A percentile compares a stretch with the other conserved stretches of the same genome.
Conservation (phyloP, 2,329 filamentous ascomycete species). For the Metarhizium sp. region DNA sequence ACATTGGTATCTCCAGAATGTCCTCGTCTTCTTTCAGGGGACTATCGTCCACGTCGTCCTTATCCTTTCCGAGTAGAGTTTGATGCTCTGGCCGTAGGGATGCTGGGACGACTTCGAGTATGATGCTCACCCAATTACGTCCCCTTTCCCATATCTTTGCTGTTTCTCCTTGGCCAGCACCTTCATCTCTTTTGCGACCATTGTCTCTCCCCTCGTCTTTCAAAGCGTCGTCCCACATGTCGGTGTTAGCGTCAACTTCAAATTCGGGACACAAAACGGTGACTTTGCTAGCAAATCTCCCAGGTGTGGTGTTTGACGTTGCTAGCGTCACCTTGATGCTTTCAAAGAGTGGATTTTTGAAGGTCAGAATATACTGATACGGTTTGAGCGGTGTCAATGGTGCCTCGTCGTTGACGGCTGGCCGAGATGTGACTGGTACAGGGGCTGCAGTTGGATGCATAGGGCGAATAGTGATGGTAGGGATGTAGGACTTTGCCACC, state of each 20-base stretch:
- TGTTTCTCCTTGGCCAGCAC: slow-evolving; percentile 56
- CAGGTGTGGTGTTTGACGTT: slow-evolving; percentile 70
- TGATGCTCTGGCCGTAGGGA: slow-evolving; percentile 34
- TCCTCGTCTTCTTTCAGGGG: slow-evolving; percentile 51
- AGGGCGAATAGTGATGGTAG: slow-evolving; percentile 65
- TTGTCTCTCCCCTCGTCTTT: slow-evolving; percentile 38
- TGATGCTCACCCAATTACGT: slow-evolving; percentile 89
- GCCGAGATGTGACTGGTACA: slow-evolving; percentile 25
- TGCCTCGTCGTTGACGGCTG: slow-evolving; percentile 19
- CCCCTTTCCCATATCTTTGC: slow-evolving; percentile 96
- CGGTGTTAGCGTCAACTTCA: slow-evolving; percentile 86
- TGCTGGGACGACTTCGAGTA: slow-evolving; percentile 76
- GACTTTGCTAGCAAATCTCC: slow-evolving; percentile 66
- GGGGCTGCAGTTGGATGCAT: slow-evolving; percentile 32
- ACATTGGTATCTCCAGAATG: slow-evolving; percentile 81
- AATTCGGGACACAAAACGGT: slow-evolving; percentile 93
- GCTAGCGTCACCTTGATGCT: slow-evolving; percentile 78
- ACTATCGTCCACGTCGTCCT: slow-evolving; percentile 32
- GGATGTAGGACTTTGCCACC: slow-evolving; percentile 81
- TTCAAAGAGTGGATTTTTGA: slow-evolving; percentile 93
- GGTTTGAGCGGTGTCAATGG: slow-evolving; percentile 48
- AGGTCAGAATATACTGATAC: slow-evolving; percentile 76
- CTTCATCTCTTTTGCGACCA: slow-evolving; percentile 30
- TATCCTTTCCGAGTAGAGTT: slow-evolving; percentile 15
- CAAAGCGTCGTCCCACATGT: slow-evolving; percentile 79